Conservation (phyloP, 1,284 basidiomycete genomes). For the Schizophyllum amplum region DNA sequence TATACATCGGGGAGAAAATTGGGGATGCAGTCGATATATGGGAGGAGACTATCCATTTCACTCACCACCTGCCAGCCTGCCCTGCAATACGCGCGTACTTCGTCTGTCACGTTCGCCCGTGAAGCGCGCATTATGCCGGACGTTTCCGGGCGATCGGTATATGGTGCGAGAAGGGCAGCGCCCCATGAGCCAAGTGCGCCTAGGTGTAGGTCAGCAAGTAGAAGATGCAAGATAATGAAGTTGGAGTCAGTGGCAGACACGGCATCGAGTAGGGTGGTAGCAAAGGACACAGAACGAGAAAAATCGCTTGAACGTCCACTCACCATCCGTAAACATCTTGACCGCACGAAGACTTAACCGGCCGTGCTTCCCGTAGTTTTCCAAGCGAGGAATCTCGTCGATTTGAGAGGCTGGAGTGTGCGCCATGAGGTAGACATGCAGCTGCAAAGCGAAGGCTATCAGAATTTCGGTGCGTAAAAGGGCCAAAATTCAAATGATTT, state of each 20-base stretch:
- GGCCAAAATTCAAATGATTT: not conserved
- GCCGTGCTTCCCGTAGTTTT: constrained; percentile 52
- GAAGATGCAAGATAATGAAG: constrained; percentile 26
- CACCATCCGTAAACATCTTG: constrained; percentile 79
- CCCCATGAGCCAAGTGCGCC: constrained; percentile 90
- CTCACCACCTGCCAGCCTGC: constrained; percentile 65
- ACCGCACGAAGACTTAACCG: constrained; percentile 66
- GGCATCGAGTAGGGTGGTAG: no score
- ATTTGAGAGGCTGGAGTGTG: not conserved
- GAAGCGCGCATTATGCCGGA: constrained; percentile 61
- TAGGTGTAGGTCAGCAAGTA: constrained; percentile 14
- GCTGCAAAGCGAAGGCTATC: no score
- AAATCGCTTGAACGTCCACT: no score
- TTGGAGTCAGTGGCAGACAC: no score
- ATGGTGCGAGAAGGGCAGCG: constrained; percentile 72
- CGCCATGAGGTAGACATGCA: not conserved
- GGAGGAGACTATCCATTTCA: no score
- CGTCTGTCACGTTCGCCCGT: constrained; percentile 40
- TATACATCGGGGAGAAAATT: no score
- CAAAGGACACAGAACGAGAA: no score
- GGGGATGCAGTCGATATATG: no score
- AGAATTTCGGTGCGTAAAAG: not conserved
- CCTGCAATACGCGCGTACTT: constrained; percentile 57
- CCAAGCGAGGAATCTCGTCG: constrained; percentile 27
- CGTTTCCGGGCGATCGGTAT: constrained; percentile 69